Evolutionary conservation across 2,329 filamentous ascomycete species (phyloP).

Genomic region (Cordyceps cateniannulata): DNA sequence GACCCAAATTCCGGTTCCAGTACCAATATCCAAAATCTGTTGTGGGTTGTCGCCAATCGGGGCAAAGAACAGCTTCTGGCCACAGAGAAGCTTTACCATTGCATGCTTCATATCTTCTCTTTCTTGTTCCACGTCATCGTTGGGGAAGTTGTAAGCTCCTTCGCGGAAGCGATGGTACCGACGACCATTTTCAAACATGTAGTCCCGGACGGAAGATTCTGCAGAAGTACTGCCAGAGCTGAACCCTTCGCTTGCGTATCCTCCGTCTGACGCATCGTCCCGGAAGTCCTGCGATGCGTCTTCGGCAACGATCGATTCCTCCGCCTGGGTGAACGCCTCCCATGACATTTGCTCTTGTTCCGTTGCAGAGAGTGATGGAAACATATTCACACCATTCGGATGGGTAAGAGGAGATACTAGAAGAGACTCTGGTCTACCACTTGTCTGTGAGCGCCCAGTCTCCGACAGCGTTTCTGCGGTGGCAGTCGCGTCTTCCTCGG

Average conservation of each 20-base stretch:
- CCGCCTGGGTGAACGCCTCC: slow-evolving; percentile 30
- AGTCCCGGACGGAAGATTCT: slow-evolving; percentile 40
- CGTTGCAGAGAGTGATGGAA: slow-evolving; percentile 27
- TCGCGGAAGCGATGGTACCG: slow-evolving; percentile 51
- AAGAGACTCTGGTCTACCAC: slow-evolving; percentile 16
- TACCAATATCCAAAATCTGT: slow-evolving; percentile 50
- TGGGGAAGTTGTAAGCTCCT: slow-evolving; percentile 51
- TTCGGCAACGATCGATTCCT: slow-evolving; percentile 31
- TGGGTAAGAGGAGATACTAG: slow-evolving; percentile 28
- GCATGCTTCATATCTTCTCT: slow-evolving; percentile 51
- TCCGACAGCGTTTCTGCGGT: not conserved
- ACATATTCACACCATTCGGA: slow-evolving; percentile 31
- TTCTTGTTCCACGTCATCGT: slow-evolving; percentile 54
- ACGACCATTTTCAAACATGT: slow-evolving; percentile 50
- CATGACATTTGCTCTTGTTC: slow-evolving; percentile 31
- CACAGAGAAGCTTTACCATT: slow-evolving; percentile 43
- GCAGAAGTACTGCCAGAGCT: slow-evolving; percentile 32
- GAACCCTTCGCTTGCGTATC: slow-evolving; percentile 31
- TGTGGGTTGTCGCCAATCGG: slow-evolving; percentile 42
- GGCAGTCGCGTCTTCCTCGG: not conserved
- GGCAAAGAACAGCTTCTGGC: slow-evolving; percentile 44
- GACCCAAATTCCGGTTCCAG: slow-evolving; percentile 53
- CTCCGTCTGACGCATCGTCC: slow-evolving; percentile 26
- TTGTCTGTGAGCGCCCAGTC: not conserved
- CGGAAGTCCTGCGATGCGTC: slow-evolving; percentile 21